Evolutionary conservation across 2,329 filamentous ascomycete species (phyloP), one percentile per base, ranked within the genome.

Genomic region (Rhinocladiella similis): DNA sequence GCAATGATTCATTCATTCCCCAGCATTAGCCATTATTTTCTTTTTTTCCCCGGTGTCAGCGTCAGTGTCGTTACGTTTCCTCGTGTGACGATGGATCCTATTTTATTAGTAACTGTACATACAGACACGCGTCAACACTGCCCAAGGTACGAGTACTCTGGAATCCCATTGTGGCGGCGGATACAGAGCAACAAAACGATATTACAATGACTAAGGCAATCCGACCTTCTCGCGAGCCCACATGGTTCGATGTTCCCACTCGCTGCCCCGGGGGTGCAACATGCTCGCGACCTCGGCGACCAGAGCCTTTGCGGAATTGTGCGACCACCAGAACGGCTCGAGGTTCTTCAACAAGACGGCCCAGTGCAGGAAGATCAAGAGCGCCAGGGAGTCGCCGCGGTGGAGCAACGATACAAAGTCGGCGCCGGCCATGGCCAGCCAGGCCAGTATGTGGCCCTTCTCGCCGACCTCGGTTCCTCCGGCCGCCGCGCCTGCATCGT

Each of bases 311-410:
- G 69, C 70, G 3, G 70, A 71, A 9, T 67, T 65, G 18, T 63
- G 63, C n/a, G 70, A 69, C 70, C 70, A 73, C 70, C 70, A 73
- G 47, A 66, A 56, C 4, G 65, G 67, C 60, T 72, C 65, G 19
- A 72, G 59, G 41, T 69, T 61, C 5, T 66, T 65, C 1, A 73
- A 61, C 3, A 73, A 41, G 10, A 70, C 69, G 1, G 68, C 70
- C 71, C 71, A 73, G 46, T 73, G 67, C 66, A 70, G 67, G 10
- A 72, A 65, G 20, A 72, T 67, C 38, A 73, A 50, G 9, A 73
- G 53, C 1, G 70, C 62, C 20, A 72, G 55, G 1, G 69, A 66
- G 41, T 69, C 64, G 1, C 69, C 68, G 18, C 65, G 64, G 35
- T 63, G 61, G 35, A 73, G 53, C 38, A 64, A 64, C 16, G 66